Evolutionary conservation across 108 stramenopile genomes (phyloP).

Genomic region (Nitzschia putrida): DNA sequence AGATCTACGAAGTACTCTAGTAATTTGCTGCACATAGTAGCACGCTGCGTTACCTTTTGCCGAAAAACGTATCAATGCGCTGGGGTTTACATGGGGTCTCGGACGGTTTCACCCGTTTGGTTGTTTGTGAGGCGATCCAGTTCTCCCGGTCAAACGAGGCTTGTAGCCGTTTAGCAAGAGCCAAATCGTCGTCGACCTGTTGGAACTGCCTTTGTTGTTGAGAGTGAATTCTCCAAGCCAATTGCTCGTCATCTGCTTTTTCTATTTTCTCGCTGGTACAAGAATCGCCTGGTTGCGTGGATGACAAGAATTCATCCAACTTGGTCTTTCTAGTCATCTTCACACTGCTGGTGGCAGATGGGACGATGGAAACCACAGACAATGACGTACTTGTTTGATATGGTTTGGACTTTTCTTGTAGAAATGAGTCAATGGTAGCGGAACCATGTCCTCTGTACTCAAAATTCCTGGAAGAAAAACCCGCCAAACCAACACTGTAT

Average conservation of each 20-base stretch:
- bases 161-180: conserved; percentile 68
- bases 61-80: too few relatives aligned
- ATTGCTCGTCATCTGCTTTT: neutral
- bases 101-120: too few relatives aligned
- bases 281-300: neutral
- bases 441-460: conserved; percentile 13
- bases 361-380: neutral
- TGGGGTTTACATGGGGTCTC: too few relatives aligned
- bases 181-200: conserved; percentile 52
- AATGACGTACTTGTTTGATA: neutral
- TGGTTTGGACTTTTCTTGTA: conserved; percentile 5
- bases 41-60: too few relatives aligned
- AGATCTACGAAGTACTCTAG: too few relatives aligned
- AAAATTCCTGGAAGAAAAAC: conserved; percentile 26
- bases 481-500: conserved; percentile 38
- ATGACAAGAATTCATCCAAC: neutral
- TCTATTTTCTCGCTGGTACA: neutral
- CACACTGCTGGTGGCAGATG: neutral
- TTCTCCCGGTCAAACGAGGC: conserved; percentile 56
- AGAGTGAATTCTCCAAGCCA: neutral
- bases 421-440: conserved; percentile 23
- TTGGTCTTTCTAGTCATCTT: neutral
- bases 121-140: neutral
- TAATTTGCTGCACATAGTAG: too few relatives aligned
- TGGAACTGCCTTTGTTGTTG: neutral